Base-by-base conservation (phyloP, 2,329 filamentous ascomycete genomes). In the Metarhizium sp. region DNA sequence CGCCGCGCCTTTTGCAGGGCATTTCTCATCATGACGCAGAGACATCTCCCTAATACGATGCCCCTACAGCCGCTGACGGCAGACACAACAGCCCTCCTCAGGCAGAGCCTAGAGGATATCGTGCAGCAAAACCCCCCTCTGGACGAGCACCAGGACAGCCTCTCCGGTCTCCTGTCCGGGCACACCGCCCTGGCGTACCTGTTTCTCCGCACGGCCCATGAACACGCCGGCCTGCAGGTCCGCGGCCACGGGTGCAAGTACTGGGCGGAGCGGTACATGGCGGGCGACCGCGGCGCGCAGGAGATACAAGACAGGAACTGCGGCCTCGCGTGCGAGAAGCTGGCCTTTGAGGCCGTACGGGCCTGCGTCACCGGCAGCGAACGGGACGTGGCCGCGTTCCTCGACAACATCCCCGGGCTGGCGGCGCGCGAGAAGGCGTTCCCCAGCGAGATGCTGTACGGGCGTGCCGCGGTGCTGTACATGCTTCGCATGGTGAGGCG, bases 391-490 rank as follows among this genome's bases (percentile, higher is more conserved):
- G 63, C 64, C 7, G 59, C 65, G 6, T 72, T 79, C 43, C 70
- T 77, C n/a, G 59, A 69, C 8, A 71, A 70, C 54, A 69, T 75
- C 0, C 59, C 67, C 3, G 56, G 62, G n/a, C 56, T 75, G 3
- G 59, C 73, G 14, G 62, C 59, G 18, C 53, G 64, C 2, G 30
- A 52, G 13, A 76, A 78, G 30, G 74, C 69, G 1, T 74, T 71
- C 40, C 64, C 69, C 1, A 82, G 86, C 54, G 86, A 89, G 63
- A 78, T 85, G 67, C 70, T 87, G 6, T 84, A 85, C 64, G 87
- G 87, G 6, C 77, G 84, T 11, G 82, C 86, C 1, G 86, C 86
- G 0, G 80, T 83, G 53, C 72, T 90, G 29, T 89, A 88, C 64
- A 72, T 88, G 47, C 75, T 90, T 45, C 76, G 87, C 1, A 70